These are phyloP conservation scores for Tolypocladium guangdongense DNA, from an alignment of 2,329 filamentous ascomycete species.

Conservation along the genomic window DNA sequence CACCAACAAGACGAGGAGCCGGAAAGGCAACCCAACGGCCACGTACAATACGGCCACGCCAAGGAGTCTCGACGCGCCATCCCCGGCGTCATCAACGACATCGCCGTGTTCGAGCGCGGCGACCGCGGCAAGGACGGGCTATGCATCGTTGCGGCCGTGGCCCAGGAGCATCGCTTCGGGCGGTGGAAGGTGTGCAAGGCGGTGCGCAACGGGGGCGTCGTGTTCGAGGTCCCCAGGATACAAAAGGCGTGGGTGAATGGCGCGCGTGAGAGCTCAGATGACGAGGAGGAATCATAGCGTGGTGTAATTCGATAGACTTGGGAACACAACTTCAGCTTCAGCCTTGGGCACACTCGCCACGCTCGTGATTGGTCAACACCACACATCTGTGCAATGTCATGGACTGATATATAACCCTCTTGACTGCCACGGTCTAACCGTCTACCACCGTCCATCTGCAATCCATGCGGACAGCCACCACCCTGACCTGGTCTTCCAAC, in stretches of 20 bases:
- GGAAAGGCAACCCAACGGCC: conserved; percentile 16
- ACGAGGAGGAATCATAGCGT: conserved; percentile 9
- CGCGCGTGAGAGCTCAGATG: conserved; percentile 7
- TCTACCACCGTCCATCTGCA: not conserved
- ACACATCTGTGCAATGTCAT: not conserved
- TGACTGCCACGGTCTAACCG: not conserved
- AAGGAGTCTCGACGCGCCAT: conserved; percentile 23
- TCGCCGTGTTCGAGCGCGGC: conserved; percentile 77
- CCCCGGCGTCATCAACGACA: conserved; percentile 76
- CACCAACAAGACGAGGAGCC: conserved; percentile 10
- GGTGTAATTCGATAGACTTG: conserved; percentile 2
- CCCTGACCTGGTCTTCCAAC: not conserved
- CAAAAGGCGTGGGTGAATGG: conserved; percentile 11
- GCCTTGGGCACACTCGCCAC: not conserved
- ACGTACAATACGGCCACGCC: conserved; percentile 10
- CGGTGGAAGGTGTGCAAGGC: conserved; percentile 58
- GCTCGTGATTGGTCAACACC: not conserved
- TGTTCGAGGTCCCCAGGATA: conserved; percentile 66
- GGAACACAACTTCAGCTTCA: not conserved
- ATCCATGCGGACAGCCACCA: not conserved
- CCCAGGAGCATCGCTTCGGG: conserved; percentile 76
- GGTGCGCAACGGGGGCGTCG: conserved; percentile 72
- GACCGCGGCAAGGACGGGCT: conserved; percentile 66
- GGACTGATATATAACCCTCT: not conserved
- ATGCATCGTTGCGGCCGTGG: conserved; percentile 76